Base-by-base conservation (phyloP, 352 stramenopile species). In the Stramenopiles sp. region DNA sequence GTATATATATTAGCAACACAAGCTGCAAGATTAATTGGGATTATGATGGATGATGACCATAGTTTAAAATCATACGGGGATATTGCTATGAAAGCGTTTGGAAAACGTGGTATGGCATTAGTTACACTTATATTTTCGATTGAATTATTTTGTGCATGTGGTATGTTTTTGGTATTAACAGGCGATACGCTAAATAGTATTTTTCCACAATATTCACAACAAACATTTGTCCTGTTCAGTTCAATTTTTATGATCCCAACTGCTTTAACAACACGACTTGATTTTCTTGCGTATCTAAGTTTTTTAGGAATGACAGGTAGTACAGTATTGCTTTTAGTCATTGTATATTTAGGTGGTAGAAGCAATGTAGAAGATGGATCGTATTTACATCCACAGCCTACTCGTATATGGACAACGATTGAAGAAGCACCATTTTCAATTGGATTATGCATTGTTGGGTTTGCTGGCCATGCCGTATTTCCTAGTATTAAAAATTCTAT, bases 401-500 rank as follows among this genome's bases (percentile, higher is more conserved):
- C 65, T 13, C 4, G 13, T 76, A 33, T 13, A 7, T 76, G 4
- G 4, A 76, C 65, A 76, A 7, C 4, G 4, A 13, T 76, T 4
- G 13, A 92, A 23, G 86, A 87, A 6, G 89, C 92, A 53, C 87
- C 89, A 32, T 82, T 92, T 6, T 82, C 87, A 23, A 94, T 94
- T 81, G 89, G 89, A 0, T 85, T 94, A 7, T 90, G 87, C 0
- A 92, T 93, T 87, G 89, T 94, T 32, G 88, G 88, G 38, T 94
- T 94, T 43, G 89, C 88, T 7, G 89, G 89, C 32, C 89, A 94
- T 84, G 92, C 88, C 31, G 88, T 92, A 32, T 93, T 94, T 81
- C 89, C 88, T n/a, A 91, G 87, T n/a, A 94, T 94, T 78, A 93
- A 90, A 80, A 89, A 86, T 82, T 92, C 89, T 63, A 88, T 94